A percentile compares a stretch with the other conserved stretches of the same genome.
These are phyloP conservation scores for Craterostigma plantagineum DNA, from an alignment of 257 asterid genomes.

Conservation along the genomic window DNA sequence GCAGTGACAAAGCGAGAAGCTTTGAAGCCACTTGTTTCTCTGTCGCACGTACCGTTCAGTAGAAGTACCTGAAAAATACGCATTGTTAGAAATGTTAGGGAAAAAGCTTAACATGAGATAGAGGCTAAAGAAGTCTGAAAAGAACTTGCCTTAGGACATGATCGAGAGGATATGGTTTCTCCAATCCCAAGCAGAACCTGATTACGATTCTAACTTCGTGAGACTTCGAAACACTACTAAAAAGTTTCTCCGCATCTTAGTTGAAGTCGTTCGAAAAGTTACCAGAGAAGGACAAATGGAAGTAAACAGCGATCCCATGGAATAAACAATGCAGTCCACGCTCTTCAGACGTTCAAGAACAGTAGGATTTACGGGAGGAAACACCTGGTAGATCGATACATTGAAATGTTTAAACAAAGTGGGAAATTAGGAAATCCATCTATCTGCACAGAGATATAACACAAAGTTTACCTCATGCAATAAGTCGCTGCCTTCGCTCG, in stretches of 20 bases:
- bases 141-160: conserved; percentile 74
- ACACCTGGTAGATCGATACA: conserved; percentile 36
- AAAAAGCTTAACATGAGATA: too few species aligned
- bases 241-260: neutral
- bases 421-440: neutral
- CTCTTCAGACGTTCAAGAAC: conserved; percentile 56
- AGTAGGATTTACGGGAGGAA: conserved; percentile 59
- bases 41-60: conserved; percentile 74
- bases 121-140: neutral
- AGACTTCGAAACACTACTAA: neutral
- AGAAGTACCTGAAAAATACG: conserved; percentile 56
- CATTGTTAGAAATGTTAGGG: neutral
- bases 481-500: conserved; percentile 88
- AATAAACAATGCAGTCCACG: conserved; percentile 68
- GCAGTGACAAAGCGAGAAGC: conserved; percentile 92
- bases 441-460: neutral
- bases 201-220: neutral
- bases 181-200: conserved; percentile 88
- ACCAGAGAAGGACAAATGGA: conserved; percentile 96
- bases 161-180: conserved; percentile 52
- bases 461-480: conserved; percentile 65
- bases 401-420: neutral
- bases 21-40: conserved; percentile 72
- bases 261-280: conserved; percentile 10
- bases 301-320: conserved; percentile 94